Evolutionary conservation across 345 rosid species (phyloP).

Genomic region (Excoecaria agallocha): DNA sequence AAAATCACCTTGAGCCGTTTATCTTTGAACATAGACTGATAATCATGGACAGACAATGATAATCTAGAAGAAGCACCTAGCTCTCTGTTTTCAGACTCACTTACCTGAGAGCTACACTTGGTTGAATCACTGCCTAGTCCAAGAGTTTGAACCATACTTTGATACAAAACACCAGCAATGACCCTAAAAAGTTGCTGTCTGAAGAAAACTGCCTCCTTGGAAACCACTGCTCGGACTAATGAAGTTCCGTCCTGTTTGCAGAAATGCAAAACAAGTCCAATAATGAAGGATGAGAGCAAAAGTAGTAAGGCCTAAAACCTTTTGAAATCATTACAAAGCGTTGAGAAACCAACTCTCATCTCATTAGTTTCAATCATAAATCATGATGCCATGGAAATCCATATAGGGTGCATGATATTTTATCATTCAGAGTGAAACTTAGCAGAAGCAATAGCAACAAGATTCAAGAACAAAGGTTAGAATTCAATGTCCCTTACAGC

Average conservation of each 20-base stretch:
- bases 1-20: slow-evolving; percentile 69
- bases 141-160: slow-evolving; percentile 39
- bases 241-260: slow-evolving; percentile 77
- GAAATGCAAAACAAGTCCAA: slow-evolving; percentile 17
- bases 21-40: slow-evolving; percentile 46
- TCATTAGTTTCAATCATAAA: not conserved
- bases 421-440: not conserved
- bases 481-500: slow-evolving; percentile 58
- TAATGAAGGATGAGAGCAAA: not conserved
- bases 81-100: slow-evolving; percentile 27
- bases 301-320: not conserved
- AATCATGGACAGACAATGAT: slow-evolving; percentile 39
- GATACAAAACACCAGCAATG: slow-evolving; percentile 54
- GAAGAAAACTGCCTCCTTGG: slow-evolving; percentile 59
- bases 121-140: slow-evolving; percentile 23
- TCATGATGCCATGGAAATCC: not conserved
- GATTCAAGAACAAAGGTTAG: not conserved
- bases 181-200: slow-evolving; percentile 57
- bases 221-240: slow-evolving; percentile 59
- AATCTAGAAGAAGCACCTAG: slow-evolving; percentile 41
- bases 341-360: not conserved
- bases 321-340: not conserved
- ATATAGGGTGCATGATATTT: not conserved
- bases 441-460: not conserved
- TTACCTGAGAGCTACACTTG: slow-evolving; percentile 21